Evolutionary conservation across 2,329 filamentous ascomycete species (phyloP), one percentile per base, ranked within the genome.

Genomic region (Torrubiellomyces zombiae): DNA sequence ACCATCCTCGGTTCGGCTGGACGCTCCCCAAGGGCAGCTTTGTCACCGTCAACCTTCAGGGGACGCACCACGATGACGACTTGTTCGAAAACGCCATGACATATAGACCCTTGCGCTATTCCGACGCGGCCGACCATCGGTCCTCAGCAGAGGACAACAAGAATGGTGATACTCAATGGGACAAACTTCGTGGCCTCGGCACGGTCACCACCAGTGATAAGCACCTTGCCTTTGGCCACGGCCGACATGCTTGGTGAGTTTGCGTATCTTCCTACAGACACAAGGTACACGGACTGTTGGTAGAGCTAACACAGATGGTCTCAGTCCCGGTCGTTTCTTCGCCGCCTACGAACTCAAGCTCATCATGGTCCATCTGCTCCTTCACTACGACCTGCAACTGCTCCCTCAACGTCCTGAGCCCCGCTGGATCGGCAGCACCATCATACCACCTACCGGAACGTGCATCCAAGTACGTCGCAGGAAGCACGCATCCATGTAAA

Each of bases 151-250:
- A 56, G 10, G 53, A 63, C 30, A 45, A 40, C 13, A 51, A 45
- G 26, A 47, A 52, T 16, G 36, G 26, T 8, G 0, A 41, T 38
- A 9, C 30, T 39, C 0, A 32, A 36, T 1, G 40, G 41, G 4
- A 38, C 44, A 27, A 10, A 4, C 10, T 53, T 21, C 58, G 39
- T 34, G 35, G 39, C 2, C 18, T 58, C 10, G 56, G 61, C 3
- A 56, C 71, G 49, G 59, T 67, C 9, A 62, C 61, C 5, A 67
- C 65, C 2, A 60, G 56, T 18, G 48, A 58, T 18, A 39, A 46
- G 6, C 59, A 65, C 34, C 38, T 70, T 12, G 49, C 59, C 0
- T 73, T 72, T 40, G 65, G 67, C 0, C 62, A 69, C 31, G 67
- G 67, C 6, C 49, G 58, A 32, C 64, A 71, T 38, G 61, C 58